A percentile compares a stretch with the other conserved stretches of the same genome.
Evolutionary conservation across 1,139 yeast genomes (phyloP).

Genomic region (Schizosaccharomyces versatilis): DNA sequence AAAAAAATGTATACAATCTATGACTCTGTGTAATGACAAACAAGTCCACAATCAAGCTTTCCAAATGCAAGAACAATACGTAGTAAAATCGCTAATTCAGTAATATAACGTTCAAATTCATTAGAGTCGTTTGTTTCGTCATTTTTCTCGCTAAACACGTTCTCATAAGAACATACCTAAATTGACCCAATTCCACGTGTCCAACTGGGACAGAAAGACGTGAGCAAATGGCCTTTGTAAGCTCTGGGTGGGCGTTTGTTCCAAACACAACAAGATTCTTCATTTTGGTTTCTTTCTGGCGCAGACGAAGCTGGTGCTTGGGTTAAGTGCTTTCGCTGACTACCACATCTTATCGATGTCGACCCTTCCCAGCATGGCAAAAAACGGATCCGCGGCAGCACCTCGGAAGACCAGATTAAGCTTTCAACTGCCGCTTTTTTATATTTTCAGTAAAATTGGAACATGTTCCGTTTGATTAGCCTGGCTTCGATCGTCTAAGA

Average conservation of each 20-base stretch:
- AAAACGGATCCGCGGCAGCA: neutral
- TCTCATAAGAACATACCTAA: conserved; percentile 19
- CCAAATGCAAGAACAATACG: neutral
- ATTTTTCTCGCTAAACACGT: neutral
- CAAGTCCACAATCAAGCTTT: neutral
- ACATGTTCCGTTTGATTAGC: no score
- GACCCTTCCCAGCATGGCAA: no score
- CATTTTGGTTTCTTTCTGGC: conserved; percentile 22
- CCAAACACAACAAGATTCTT: conserved; percentile 57
- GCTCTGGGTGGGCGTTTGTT: conserved; percentile 50
- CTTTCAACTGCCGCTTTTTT: no score
- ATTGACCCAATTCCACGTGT: conserved; percentile 33
- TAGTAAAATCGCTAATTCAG: neutral
- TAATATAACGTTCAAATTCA: neutral
- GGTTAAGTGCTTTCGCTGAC: neutral
- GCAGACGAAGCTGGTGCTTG: neutral
- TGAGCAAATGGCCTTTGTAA: conserved; percentile 40
- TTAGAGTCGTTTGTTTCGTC: conserved; percentile 19
- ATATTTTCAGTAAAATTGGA: no score
- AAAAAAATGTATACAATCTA: neutral
- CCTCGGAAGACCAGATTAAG: neutral
- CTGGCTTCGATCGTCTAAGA: no score
- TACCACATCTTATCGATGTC: no score
- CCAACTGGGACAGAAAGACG: conserved; percentile 42
- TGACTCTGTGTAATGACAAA: neutral